Percentiles rank a stretch among this genome's conserved stretches.
These are phyloP conservation scores for Phascolomyces articulosus DNA, from an alignment of 371 early-diverging fungal genomes.

Conservation along the genomic window DNA sequence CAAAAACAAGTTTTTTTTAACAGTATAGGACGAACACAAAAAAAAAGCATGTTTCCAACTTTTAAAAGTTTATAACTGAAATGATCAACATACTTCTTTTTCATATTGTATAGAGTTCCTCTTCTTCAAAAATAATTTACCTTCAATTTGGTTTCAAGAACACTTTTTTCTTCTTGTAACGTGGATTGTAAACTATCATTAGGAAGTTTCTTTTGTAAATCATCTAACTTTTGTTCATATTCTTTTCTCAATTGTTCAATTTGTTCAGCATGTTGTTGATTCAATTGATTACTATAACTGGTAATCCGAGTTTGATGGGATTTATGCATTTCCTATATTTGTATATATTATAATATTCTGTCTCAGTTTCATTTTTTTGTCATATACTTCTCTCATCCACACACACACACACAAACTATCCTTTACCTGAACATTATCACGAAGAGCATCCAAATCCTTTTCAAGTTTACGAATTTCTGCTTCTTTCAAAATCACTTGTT, in stretches of 20 bases:
- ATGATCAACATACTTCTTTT: too few species aligned
- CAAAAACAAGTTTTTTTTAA: too few species aligned
- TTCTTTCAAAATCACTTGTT: slow-evolving; percentile 17
- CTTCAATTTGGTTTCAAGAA: slow-evolving; percentile 17
- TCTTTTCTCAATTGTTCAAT: slow-evolving; percentile 12
- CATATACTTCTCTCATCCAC: too few species aligned
- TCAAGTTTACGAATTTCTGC: slow-evolving; percentile 18
- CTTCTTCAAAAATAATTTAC: background rate
- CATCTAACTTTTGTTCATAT: slow-evolving; percentile 15
- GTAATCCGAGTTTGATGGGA: slow-evolving; percentile 25
- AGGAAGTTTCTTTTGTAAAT: slow-evolving; percentile 10
- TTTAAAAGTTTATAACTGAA: too few species aligned
- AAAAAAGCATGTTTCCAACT: too few species aligned
- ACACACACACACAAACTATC: background rate
- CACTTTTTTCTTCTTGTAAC: slow-evolving; percentile 3
- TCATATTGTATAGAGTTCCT: too few species aligned
- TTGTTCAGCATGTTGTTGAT: slow-evolving; percentile 20
- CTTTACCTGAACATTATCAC: slow-evolving; percentile 17
- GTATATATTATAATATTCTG: too few species aligned
- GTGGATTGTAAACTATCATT: slow-evolving; percentile 11
- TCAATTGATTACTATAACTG: slow-evolving; percentile 19
- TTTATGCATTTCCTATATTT: slow-evolving; percentile 21
- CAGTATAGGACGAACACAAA: too few species aligned
- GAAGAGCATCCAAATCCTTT: slow-evolving; percentile 20
- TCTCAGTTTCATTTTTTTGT: too few species aligned